Evolutionary conservation across 352 stramenopile species (phyloP), one percentile per base, ranked within the genome.

Genomic region (Phytophthora citrophthora): DNA sequence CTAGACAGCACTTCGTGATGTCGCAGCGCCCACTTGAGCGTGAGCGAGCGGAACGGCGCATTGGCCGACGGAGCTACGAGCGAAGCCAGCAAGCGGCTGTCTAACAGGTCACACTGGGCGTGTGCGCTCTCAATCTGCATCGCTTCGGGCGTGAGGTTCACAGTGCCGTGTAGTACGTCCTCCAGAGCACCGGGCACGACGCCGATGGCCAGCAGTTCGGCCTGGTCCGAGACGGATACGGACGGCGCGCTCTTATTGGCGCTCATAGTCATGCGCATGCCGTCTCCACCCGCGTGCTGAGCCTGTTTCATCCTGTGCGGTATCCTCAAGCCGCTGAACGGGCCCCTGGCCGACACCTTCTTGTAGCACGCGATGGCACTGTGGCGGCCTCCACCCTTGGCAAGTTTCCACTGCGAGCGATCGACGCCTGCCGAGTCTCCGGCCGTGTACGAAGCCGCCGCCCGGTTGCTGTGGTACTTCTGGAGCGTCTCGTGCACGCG

Each of bases 1-100:
- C 83, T 77, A 24, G 72, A 76, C 32, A 90, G 68, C 34, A 79
- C 71, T 63, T 86, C 58, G 46, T 89, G 77, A 43, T 81, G 77
- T 5, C 79, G 74, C 39, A 90, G 52, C 16, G 78, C 64, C 80
- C 81, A 91, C 68, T 91, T 91, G 70, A 91, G 70, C 13, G 74
- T 76, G 23, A 91, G 54, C 31, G 79, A 77, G 15, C 70, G 66
- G 63, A 91, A 90, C 27, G 83, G 83, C n/a, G 82, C 72, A 46
- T 40, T 64, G 16, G 67, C 39, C 8, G 61, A 75, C 13, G 83
- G 83, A 1, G 68, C 67, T 41, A 77, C 51, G 24, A 89, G 76
- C 31, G 81, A 70, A 38, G 70, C 70, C 62, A 91, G 64, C 39
- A 91, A 68, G 45, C 79, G 79, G 18, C 66, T 77, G 72, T 88